Conservation (phyloP, 306 rosid genomes). For the Oemleria cerasiformis region DNA sequence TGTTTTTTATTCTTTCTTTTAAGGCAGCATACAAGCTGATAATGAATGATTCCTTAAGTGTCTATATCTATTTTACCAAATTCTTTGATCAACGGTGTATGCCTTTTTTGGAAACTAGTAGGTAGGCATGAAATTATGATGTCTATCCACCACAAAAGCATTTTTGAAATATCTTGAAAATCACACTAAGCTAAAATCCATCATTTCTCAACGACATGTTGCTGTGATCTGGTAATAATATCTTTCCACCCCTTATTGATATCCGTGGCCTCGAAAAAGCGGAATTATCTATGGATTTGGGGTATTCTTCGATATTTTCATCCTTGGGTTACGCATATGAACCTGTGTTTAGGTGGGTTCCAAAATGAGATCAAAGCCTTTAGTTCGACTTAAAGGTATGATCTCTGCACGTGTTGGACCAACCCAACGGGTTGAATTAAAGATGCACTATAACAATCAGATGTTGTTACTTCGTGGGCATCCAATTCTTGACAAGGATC, state of each 20-base stretch:
- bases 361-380: slow-evolving; percentile 3
- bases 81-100: background rate
- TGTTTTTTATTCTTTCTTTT: too few species aligned
- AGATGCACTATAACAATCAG: background rate
- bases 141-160: background rate
- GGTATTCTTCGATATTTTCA: background rate
- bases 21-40: too few species aligned
- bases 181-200: background rate
- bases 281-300: background rate
- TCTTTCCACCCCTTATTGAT: background rate
- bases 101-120: background rate
- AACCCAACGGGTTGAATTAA: background rate
- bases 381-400: background rate
- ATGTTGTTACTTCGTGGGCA: background rate
- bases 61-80: background rate
- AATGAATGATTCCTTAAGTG: too few species aligned
- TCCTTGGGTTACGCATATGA: background rate
- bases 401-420: background rate
- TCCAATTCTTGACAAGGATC: background rate
- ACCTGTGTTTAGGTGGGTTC: slow-evolving; percentile 2
- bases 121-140: background rate
- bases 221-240: background rate
- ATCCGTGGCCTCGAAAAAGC: background rate
- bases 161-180: background rate
- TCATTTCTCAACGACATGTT: background rate